Evolutionary conservation across 2,329 filamentous ascomycete species (phyloP).

Genomic region (Laburnicola sp.): DNA sequence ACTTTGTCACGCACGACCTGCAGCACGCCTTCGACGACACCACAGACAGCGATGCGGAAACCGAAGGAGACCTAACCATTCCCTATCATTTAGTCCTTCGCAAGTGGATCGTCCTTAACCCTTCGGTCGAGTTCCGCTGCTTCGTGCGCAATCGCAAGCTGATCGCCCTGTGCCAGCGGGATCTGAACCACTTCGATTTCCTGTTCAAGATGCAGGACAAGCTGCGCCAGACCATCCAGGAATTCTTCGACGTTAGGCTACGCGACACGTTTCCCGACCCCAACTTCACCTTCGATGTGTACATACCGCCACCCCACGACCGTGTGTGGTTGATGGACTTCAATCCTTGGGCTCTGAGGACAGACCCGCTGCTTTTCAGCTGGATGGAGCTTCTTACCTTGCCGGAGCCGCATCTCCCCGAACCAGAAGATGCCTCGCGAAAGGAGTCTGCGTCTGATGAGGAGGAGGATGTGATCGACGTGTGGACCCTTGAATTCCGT

Average conservation of each 20-base stretch:
- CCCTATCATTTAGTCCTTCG: conserved; percentile 81
- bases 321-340: conserved; percentile 87
- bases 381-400: conserved; percentile 85
- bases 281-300: conserved; percentile 88
- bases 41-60: conserved; percentile 25
- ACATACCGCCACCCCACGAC: conserved; percentile 76
- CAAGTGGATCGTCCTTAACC: conserved; percentile 85
- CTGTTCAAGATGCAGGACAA: conserved; percentile 67
- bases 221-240: conserved; percentile 68
- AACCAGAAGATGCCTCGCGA: conserved; percentile 19
- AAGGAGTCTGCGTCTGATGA: conserved; percentile 15
- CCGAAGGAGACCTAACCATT: conserved; percentile 51
- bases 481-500: conserved; percentile 74
- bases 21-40: conserved; percentile 89
- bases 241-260: conserved; percentile 76
- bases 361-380: conserved; percentile 84
- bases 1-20: conserved; percentile 91
- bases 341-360: conserved; percentile 89
- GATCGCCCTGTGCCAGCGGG: conserved; percentile 83
- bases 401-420: conserved; percentile 55
- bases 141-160: conserved; percentile 84
- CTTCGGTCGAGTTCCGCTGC: conserved; percentile 90
- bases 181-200: conserved; percentile 89
- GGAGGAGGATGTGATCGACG: conserved; percentile 57
- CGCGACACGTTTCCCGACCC: conserved; percentile 79